Evolutionary conservation across 306 rosid genomes (phyloP), one percentile per base, ranked within the genome.

Genomic region (Comarum palustre): DNA sequence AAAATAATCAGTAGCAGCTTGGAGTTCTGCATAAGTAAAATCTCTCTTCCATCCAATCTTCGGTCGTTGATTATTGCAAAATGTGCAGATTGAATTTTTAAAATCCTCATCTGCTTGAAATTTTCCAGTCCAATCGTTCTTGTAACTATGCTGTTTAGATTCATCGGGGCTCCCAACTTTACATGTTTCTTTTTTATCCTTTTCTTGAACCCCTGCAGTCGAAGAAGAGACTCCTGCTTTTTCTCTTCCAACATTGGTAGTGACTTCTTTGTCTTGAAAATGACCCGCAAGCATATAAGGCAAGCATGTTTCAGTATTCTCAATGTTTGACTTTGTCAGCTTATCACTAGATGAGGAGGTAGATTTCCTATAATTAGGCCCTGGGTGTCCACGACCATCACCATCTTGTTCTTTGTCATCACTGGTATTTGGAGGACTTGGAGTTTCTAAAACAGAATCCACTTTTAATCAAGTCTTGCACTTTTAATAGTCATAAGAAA

Each of bases 1-100:
- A 77, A 90, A 89, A 38, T 90, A 85, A 2, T 71, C 22, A 36
- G 98, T 93, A 41, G 93, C 92, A 19, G 65, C 65, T 1, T 29
- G 72, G 31, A 93, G 85, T 47, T 90, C 97, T 16, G 79, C 61
- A 61, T 83, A 85, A 64, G 80, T 86, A 78, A 89, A 93, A 66
- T 93, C 92, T 81, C 79, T 83, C 69, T 77, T 83, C 78, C 79
- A 76, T 75, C 82, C 89, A 46, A 84, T 19, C 58, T 69, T 83
- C 6, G 89, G 96, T 55, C 98, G 76, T 62, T 52, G 78, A 27
- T 86, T 90, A 4, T 82, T 69, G 84, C 98, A 93, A 51, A 74
- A 72, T 0, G 90, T 74, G 52, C 97, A 93, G 7, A 73, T 38
- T 38, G 89, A 71, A 66, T 80, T 71, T 46, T 45, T 24, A 43